Evolutionary conservation across 1,284 basidiomycete genomes (phyloP).

Genomic region (Ganoderma resinaceum): DNA sequence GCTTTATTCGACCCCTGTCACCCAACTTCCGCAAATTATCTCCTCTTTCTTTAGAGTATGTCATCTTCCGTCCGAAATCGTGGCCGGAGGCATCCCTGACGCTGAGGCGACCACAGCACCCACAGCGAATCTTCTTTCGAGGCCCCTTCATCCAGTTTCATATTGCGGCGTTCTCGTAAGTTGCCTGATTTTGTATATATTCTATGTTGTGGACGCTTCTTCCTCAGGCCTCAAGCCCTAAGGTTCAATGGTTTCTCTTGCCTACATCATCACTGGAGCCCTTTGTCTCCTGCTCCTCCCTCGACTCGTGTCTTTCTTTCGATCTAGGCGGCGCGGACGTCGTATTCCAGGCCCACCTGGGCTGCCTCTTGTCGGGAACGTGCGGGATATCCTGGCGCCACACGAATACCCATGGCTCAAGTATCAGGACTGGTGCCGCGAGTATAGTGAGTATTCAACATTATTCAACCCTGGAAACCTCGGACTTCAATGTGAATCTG

Average conservation of each 20-base stretch:
- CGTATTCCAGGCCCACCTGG: slow-evolving; percentile 33
- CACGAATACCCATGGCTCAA: slow-evolving; percentile 24
- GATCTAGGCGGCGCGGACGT: neutral
- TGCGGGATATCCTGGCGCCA: slow-evolving; percentile 31
- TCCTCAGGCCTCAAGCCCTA: neutral
- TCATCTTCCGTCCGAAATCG: neutral
- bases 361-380: slow-evolving; percentile 35
- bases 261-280: neutral
- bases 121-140: neutral
- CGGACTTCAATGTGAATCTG: neutral
- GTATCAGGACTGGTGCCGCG: slow-evolving; percentile 21
- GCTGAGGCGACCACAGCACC: neutral
- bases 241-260: neutral
- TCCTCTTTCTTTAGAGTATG: neutral
- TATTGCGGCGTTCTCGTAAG: no score
- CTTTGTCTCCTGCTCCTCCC: neutral
- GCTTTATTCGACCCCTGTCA: neutral
- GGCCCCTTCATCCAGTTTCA: no score
- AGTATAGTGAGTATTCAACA: slow-evolving; percentile 22
- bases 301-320: neutral
- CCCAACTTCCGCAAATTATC: neutral
- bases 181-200: neutral
- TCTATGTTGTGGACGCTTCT: neutral
- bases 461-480: no score
- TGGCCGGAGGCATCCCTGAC: neutral